A percentile compares a stretch with the other conserved stretches of the same genome.
These are phyloP conservation scores for Fusarium subtropicale DNA, from an alignment of 2,329 filamentous ascomycete genomes.

Conservation along the genomic window DNA sequence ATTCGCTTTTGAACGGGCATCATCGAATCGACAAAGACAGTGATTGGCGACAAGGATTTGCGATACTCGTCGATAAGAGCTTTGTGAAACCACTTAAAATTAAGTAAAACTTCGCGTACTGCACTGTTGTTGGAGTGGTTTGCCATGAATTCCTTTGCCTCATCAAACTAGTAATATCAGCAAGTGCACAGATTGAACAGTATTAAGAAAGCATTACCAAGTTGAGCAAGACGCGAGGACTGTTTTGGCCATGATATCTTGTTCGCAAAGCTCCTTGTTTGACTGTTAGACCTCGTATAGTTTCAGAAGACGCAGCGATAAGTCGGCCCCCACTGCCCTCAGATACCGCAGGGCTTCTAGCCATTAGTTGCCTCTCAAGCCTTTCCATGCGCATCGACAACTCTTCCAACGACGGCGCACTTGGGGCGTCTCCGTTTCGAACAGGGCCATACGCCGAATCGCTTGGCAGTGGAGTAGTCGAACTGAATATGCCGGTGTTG, in stretches of 20 bases:
- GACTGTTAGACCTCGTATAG: conserved; percentile 62
- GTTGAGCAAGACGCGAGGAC: conserved; percentile 64
- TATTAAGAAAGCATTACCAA: conserved; percentile 55
- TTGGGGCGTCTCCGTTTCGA: conserved; percentile 51
- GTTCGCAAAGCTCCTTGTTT: conserved; percentile 61
- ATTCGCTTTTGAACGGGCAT: conserved; percentile 68
- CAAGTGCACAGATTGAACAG: neutral
- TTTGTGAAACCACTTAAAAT: conserved; percentile 61
- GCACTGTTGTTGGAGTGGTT: conserved; percentile 56
- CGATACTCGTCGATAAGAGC: conserved; percentile 61
- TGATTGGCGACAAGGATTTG: conserved; percentile 62
- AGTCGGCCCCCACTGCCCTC: conserved; percentile 51
- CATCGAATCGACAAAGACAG: conserved; percentile 69
- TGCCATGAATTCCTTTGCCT: conserved; percentile 64
- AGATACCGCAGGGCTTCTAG: conserved; percentile 55
- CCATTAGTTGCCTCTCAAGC: conserved; percentile 63
- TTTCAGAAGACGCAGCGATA: conserved; percentile 55
- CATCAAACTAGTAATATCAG: conserved; percentile 59
- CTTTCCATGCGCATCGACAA: conserved; percentile 63
- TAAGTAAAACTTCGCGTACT: conserved; percentile 57
- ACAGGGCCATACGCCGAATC: conserved; percentile 44
- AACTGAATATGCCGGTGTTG: conserved; percentile 44
- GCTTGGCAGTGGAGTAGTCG: conserved; percentile 36
- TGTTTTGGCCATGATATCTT: conserved; percentile 65
- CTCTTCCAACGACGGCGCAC: conserved; percentile 58